Evolutionary conservation across 495 filamentous ascomycete genomes (phyloP).

Genomic region (Penicillium crystallinum): DNA sequence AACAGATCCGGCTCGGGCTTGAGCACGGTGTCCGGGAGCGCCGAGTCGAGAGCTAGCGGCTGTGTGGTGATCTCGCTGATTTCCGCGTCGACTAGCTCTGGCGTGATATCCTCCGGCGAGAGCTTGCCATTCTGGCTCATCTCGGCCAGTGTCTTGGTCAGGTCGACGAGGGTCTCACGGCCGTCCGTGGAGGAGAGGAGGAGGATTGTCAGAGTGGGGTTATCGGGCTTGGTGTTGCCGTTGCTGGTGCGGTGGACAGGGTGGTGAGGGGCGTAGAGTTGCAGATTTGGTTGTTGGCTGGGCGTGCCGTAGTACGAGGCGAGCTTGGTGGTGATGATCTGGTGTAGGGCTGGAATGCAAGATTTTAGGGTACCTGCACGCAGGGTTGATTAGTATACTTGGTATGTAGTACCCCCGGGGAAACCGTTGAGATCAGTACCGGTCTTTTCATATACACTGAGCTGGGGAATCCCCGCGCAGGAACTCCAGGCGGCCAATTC

Average conservation of each 20-base stretch:
- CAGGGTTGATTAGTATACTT: background rate
- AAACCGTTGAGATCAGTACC: constrained; percentile 46
- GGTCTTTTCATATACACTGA: constrained; percentile 88
- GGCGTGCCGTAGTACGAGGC: constrained; percentile 72
- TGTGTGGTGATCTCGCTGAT: constrained; percentile 55
- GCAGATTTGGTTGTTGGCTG: constrained; percentile 58
- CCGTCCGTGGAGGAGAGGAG: constrained; percentile 85
- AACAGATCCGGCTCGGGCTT: constrained; percentile 79
- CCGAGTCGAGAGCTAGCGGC: constrained; percentile 20
- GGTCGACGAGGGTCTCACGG: constrained; percentile 85
- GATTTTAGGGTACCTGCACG: constrained; percentile 74
- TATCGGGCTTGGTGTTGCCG: constrained; percentile 15
- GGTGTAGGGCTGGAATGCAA: constrained; percentile 72
- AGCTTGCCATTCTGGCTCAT: constrained; percentile 91
- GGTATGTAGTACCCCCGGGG: background rate
- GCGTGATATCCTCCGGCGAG: constrained; percentile 67
- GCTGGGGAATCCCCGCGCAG: constrained; percentile 72
- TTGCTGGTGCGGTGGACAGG: constrained; percentile 26
- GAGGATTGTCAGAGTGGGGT: constrained; percentile 66
- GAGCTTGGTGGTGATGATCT: constrained; percentile 65
- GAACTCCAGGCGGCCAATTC: constrained; percentile 91
- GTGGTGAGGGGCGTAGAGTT: constrained; percentile 70
- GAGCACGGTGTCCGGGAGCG: constrained; percentile 7
- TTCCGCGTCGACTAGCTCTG: constrained; percentile 86
- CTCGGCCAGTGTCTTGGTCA: constrained; percentile 89